Evolutionary conservation across 2,329 filamentous ascomycete genomes (phyloP).

Genomic region (Cordyceps farinosa): DNA sequence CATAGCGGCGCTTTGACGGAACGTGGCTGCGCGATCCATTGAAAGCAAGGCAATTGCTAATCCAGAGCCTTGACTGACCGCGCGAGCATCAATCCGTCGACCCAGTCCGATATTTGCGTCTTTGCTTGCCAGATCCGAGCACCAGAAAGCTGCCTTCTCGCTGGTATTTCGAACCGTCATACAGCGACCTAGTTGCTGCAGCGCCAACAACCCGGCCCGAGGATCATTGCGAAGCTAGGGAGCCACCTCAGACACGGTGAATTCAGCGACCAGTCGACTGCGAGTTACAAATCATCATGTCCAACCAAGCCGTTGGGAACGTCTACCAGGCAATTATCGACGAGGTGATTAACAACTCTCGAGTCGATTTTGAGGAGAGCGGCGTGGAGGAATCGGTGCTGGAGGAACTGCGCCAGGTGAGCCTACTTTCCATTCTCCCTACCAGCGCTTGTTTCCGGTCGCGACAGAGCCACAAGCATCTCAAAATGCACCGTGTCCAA

Average conservation of each 20-base stretch:
- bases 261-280: not conserved
- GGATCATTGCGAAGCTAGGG: constrained; percentile 1
- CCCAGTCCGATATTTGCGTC: not conserved
- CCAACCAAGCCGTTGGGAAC: constrained; percentile 61
- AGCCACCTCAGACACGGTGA: constrained; percentile 15
- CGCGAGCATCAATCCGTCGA: not conserved
- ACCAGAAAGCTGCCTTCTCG: not conserved
- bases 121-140: not conserved
- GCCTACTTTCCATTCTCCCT: constrained; percentile 29
- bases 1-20: not conserved
- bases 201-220: not conserved
- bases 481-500: not conserved
- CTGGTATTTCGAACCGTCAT: not conserved
- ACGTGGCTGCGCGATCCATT: not conserved
- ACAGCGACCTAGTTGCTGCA: not conserved
- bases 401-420: constrained; percentile 82
- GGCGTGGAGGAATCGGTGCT: constrained; percentile 85
- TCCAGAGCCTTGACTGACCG: not conserved
- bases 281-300: constrained; percentile 43
- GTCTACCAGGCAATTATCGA: constrained; percentile 78
- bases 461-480: not conserved
- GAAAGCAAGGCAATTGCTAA: not conserved
- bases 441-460: not conserved
- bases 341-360: constrained; percentile 87
- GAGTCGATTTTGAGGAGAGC: constrained; percentile 94